Percentiles rank a stretch among this genome's conserved stretches.
phyloP scores from a whole-genome alignment of 495 filamentous ascomycete genomes.

The Bombardia bombarda region DNA sequence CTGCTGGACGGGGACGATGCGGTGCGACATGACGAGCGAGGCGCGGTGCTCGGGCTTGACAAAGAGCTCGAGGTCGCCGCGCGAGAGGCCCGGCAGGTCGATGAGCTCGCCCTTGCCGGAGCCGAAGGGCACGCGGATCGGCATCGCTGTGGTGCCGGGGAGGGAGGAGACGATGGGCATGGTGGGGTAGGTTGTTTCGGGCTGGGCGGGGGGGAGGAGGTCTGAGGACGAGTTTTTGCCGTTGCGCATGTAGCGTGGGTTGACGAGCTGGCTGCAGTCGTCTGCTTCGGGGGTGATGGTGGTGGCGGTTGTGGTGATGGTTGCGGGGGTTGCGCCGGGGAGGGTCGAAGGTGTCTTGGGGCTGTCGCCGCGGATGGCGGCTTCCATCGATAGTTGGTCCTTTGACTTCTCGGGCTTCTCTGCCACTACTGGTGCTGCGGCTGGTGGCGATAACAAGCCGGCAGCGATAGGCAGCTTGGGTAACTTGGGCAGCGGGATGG shows the following conservation, averaged over 20 bases:
- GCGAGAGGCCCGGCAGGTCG: conserved; percentile 76
- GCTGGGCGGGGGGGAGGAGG: conserved; percentile 65
- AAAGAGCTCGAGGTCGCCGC: conserved; percentile 59
- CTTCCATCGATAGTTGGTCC: not conserved
- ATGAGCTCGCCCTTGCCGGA: conserved; percentile 83
- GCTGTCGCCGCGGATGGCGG: not conserved
- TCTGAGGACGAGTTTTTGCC: conserved; percentile 27
- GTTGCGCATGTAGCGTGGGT: conserved; percentile 5
- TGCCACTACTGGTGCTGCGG: too few species aligned
- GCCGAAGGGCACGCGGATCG: conserved; percentile 84
- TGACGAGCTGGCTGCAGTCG: not conserved
- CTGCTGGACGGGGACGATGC: conserved; percentile 57
- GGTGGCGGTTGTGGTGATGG: too few species aligned
- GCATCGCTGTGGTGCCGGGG: conserved; percentile 89
- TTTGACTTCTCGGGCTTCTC: not conserved
- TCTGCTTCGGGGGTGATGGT: too few species aligned
- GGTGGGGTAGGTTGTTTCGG: conserved; percentile 62
- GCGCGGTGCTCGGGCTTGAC: conserved; percentile 55
- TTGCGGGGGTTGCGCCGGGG: not conserved
- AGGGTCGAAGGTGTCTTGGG: not conserved
- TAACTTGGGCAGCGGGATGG: conserved; percentile 2
- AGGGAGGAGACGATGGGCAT: conserved; percentile 80
- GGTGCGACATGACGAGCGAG: conserved; percentile 67
- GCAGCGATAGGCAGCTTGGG: not conserved
- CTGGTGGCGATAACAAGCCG: too few species aligned